These are phyloP conservation scores for Schizosaccharomyces versatilis DNA, from an alignment of 1,139 yeast genomes.

Conservation along the genomic window DNA sequence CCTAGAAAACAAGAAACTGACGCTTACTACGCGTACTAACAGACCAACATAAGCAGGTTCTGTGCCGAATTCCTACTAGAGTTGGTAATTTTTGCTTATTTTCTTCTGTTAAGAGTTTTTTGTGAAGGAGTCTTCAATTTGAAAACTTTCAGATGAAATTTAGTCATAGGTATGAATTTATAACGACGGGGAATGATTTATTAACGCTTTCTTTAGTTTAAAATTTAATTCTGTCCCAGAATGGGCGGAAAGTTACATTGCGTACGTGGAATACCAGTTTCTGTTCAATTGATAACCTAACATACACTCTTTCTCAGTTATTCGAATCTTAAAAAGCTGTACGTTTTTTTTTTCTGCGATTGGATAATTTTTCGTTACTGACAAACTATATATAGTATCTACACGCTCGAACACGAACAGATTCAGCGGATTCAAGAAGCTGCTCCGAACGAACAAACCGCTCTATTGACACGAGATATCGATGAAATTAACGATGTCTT, in stretches of 20 bases:
- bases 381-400: conserved; percentile 19
- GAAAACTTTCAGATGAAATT: not conserved
- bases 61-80: too few relatives aligned
- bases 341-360: not conserved
- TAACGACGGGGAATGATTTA: not conserved
- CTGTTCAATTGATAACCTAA: not conserved
- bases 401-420: conserved; percentile 25
- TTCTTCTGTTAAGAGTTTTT: too few relatives aligned
- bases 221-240: conserved; percentile 67
- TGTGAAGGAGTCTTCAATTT: too few relatives aligned
- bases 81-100: too few relatives aligned
- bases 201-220: conserved; percentile 26
- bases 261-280: conserved; percentile 21
- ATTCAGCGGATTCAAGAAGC: conserved; percentile 12
- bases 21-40: too few relatives aligned
- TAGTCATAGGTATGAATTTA: not conserved
- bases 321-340: conserved; percentile 27
- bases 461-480: conserved; percentile 21
- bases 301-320: conserved; percentile 1
- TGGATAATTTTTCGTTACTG: too few relatives aligned
- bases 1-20: too few relatives aligned
- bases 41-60: too few relatives aligned
- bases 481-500: conserved; percentile 28
- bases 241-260: conserved; percentile 48
- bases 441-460: conserved; percentile 20